Conservation (phyloP, 169 alveolate species). For the Plasmodium ovale region DNA sequence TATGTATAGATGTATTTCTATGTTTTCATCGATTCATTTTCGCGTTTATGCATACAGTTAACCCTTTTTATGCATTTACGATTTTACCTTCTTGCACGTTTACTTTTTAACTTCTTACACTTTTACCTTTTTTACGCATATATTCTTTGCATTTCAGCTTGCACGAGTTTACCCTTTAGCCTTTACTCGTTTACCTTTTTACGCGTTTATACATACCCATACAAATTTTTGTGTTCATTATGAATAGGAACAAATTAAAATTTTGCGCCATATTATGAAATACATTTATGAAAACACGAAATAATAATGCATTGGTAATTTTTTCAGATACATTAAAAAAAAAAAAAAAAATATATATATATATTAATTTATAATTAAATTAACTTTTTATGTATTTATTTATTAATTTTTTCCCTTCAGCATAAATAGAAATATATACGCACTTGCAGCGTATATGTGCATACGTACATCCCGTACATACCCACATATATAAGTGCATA, state of each 20-base stretch:
- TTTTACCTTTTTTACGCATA: too few relatives aligned
- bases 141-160: too few relatives aligned
- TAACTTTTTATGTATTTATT: not conserved
- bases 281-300: not conserved
- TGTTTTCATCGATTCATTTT: not conserved
- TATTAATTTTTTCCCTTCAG: not conserved
- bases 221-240: too few relatives aligned
- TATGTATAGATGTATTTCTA: slow-evolving; percentile 1
- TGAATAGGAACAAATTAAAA: too few relatives aligned
- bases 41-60: not conserved
- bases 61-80: too few relatives aligned
- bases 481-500: not conserved
- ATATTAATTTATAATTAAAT: slow-evolving; percentile 29
- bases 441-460: slow-evolving; percentile 16
- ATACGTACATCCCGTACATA: not conserved
- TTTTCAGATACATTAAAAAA: too few relatives aligned
- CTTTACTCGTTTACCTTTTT: too few relatives aligned
- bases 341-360: slow-evolving; percentile 17
- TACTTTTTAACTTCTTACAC: too few relatives aligned
- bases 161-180: too few relatives aligned
- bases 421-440: not conserved
- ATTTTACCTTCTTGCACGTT: too few relatives aligned
- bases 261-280: too few relatives aligned
- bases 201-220: too few relatives aligned
- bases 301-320: not conserved